phyloP scores from a whole-genome alignment of 805 yeast genomes.

The Cyberlindnera mycetangii region DNA sequence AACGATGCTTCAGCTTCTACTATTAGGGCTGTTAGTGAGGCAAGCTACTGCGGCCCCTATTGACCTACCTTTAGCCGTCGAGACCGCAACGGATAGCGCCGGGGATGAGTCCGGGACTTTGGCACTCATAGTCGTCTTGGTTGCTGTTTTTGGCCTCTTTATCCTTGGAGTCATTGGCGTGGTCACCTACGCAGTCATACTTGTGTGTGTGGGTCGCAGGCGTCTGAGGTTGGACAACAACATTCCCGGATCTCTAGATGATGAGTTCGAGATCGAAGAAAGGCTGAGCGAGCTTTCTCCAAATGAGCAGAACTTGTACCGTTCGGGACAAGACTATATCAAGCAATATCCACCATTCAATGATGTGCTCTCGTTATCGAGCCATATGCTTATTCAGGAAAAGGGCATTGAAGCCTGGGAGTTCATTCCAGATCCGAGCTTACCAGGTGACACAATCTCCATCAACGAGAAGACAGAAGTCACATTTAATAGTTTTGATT shows the following conservation, averaged over 20 bases:
- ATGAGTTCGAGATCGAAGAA: slow-evolving; percentile 41
- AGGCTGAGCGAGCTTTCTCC: slow-evolving; percentile 48
- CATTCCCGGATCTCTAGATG: slow-evolving; percentile 59
- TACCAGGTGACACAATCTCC: slow-evolving; percentile 46
- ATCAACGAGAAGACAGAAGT: slow-evolving; percentile 44
- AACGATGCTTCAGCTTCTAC: background rate
- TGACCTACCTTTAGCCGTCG: background rate
- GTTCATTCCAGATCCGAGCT: slow-evolving; percentile 44
- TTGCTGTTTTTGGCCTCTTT: slow-evolving; percentile 5
- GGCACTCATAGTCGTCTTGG: slow-evolving; percentile 8
- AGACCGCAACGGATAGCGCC: background rate
- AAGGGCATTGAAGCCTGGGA: slow-evolving; percentile 86
- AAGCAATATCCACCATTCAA: slow-evolving; percentile 22
- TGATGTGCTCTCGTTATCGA: slow-evolving; percentile 30
- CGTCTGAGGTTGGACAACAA: slow-evolving; percentile 27
- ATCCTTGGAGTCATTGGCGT: slow-evolving; percentile 7
- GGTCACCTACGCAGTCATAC: slow-evolving; percentile 1
- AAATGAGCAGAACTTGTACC: slow-evolving; percentile 50
- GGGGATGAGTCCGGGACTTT: slow-evolving; percentile 6
- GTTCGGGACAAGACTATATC: slow-evolving; percentile 41
- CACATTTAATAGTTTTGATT: slow-evolving; percentile 31
- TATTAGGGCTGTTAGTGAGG: background rate
- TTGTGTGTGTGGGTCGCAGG: slow-evolving; percentile 6
- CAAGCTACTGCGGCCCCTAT: background rate
- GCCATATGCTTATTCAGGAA: slow-evolving; percentile 55